phyloP scores from a whole-genome alignment of 2,329 filamentous ascomycete genomes.

The Orbilia blumenaviensis region DNA sequence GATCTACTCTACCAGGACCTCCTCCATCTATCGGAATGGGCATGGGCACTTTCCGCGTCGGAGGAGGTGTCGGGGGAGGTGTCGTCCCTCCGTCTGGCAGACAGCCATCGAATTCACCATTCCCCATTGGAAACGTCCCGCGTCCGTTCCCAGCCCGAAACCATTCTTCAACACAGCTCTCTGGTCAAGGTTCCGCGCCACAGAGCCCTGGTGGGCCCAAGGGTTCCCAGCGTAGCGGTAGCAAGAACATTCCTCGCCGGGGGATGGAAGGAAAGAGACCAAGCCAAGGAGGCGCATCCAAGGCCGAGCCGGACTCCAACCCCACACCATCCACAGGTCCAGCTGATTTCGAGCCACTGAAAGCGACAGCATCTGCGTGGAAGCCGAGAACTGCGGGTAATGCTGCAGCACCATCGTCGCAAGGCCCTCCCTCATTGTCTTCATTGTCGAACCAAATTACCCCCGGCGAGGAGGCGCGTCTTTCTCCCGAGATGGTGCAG shows the following conservation, averaged over 20 bases:
- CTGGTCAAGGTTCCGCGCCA: slow-evolving; percentile 51
- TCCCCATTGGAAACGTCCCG: slow-evolving; percentile 58
- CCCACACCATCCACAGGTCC: slow-evolving; percentile 89
- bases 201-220: slow-evolving; percentile 63
- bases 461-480: slow-evolving; percentile 66
- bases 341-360: slow-evolving; percentile 84
- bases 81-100: slow-evolving; percentile 35
- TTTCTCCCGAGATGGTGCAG: slow-evolving; percentile 93
- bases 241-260: slow-evolving; percentile 68
- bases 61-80: slow-evolving; percentile 39
- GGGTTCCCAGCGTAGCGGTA: slow-evolving; percentile 70
- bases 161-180: slow-evolving; percentile 64
- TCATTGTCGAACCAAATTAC: slow-evolving; percentile 52
- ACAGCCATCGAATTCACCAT: slow-evolving; percentile 44
- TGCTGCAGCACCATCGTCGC: slow-evolving; percentile 59
- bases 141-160: slow-evolving; percentile 72
- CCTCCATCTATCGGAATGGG: slow-evolving; percentile 52
- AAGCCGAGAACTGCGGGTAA: slow-evolving; percentile 78
- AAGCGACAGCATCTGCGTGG: slow-evolving; percentile 80
- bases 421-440: too few relatives aligned
- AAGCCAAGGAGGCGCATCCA: slow-evolving; percentile 63
- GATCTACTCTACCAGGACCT: slow-evolving; percentile 56
- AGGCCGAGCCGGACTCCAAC: slow-evolving; percentile 70
- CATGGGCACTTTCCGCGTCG: slow-evolving; percentile 48
- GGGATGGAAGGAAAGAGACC: slow-evolving; percentile 66